Percentiles rank a stretch among this genome's conserved stretches.
Conservation (phyloP, 2,329 filamentous ascomycete genomes). For the Raffaelea deltoideospora region DNA sequence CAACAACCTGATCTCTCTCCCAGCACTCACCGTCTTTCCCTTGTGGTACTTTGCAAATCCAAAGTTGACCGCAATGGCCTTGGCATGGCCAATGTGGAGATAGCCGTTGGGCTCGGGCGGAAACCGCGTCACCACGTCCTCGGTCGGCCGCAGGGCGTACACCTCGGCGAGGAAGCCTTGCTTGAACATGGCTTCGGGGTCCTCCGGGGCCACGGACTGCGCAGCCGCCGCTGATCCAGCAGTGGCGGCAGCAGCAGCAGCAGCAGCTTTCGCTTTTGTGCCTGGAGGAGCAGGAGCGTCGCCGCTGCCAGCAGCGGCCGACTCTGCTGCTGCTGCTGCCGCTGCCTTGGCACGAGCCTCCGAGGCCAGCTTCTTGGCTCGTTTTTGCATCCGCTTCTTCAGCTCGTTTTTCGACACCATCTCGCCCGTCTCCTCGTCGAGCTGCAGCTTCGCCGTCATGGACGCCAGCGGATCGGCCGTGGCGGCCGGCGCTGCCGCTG, state of each 20-base stretch:
- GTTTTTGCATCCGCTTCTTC: conserved; percentile 44
- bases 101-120: conserved; percentile 87
- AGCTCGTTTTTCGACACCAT: conserved; percentile 49
- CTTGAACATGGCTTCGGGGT: conserved; percentile 61
- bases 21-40: conserved; percentile 34
- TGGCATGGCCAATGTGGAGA: conserved; percentile 84
- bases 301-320: conserved; percentile 16
- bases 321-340: conserved; percentile 32
- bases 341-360: conserved; percentile 27
- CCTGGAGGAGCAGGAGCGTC: no score
- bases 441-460: conserved; percentile 39
- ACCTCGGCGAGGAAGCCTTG: conserved; percentile 61
- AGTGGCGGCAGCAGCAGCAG: no score
- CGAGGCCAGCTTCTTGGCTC: conserved; percentile 12
- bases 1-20: no score
- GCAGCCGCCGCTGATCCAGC: conserved; percentile 16
- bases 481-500: no score
- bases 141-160: conserved; percentile 50
- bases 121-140: conserved; percentile 54
- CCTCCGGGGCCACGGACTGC: conserved; percentile 34
- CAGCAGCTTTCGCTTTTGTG: conserved; percentile 12
- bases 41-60: conserved; percentile 78
- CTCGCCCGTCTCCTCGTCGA: conserved; percentile 50
- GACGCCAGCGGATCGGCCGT: conserved; percentile 35
- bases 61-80: conserved; percentile 93